Evolutionary conservation across 2,329 filamentous ascomycete species (phyloP), one percentile per base, ranked within the genome.

Genomic region (Pezicula neosporulosa): DNA sequence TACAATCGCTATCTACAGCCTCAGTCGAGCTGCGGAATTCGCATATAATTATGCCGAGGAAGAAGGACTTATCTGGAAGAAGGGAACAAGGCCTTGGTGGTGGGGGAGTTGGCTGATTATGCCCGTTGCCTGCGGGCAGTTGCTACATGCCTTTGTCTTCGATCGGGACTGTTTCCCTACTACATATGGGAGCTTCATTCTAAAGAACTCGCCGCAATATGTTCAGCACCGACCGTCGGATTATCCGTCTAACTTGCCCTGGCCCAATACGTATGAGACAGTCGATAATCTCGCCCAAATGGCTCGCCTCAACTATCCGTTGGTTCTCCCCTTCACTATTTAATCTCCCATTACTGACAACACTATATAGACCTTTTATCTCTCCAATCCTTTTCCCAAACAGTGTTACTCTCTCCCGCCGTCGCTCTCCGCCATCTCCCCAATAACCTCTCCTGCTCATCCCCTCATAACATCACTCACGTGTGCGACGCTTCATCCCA

Each of bases 401-500:
- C 55, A 83, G 83, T 61, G 78, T 80, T 44, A 83, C 81, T 2
- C 81, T 2, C 81, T 95, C 0, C 83, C 88, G 0, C 66, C 79
- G 3, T 75, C 84, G 3, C 78, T 96, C n/a, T 66, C 77, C 19
- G 72, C 80, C 12, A 85, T 97, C 51, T 78, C 86, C 0, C 89
- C 91, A 1, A 82, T 97, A 49, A 90, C 90, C 1, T 85, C 87
- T 1, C 82, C 87, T 27, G 93, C 93, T 0, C 93, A 97, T 64
- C 93, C 93, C 1, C 83, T 90, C 39, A 93, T 96, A 67, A 85
- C 82, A 9, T 87, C 85, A 24, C 82, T 97, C 18, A 93, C 90
- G 41, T 99, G 94, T 71, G 93, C 93, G 1, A 80, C 93, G 2
- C 82, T 97, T 2, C 93, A 99, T 66, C 92, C 93, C 0, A 77